Percentiles rank a stretch among this genome's conserved stretches.
Conservation (phyloP, 2,329 filamentous ascomycete genomes). For the Phialophora tarda region DNA sequence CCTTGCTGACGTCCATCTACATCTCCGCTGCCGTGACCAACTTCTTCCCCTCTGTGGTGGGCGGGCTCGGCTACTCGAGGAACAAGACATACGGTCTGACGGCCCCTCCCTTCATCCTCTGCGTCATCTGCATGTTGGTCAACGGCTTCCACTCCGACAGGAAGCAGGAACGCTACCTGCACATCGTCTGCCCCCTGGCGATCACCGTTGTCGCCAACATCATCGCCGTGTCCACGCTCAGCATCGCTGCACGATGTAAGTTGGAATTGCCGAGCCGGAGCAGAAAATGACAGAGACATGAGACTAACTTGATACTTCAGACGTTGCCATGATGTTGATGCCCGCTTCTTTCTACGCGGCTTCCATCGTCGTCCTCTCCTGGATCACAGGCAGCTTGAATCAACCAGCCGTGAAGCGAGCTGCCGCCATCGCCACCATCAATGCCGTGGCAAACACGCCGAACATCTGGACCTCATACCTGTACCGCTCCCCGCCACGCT, state of each 20-base stretch:
- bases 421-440: conserved; percentile 75
- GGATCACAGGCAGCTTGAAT: conserved; percentile 77
- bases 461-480: conserved; percentile 40
- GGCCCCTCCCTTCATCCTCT: conserved; percentile 32
- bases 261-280: background rate
- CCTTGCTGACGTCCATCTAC: conserved; percentile 41
- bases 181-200: conserved; percentile 66
- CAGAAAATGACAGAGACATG: background rate
- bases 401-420: conserved; percentile 76
- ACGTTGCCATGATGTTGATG: conserved; percentile 76
- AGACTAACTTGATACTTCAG: conserved; percentile 3
- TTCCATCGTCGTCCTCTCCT: conserved; percentile 69
- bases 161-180: conserved; percentile 72
- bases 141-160: conserved; percentile 75
- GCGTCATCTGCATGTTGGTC: conserved; percentile 61
- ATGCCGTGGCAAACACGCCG: conserved; percentile 67
- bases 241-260: conserved; percentile 62
- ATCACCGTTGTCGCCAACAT: conserved; percentile 70
- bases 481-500: conserved; percentile 40
- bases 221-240: conserved; percentile 67
- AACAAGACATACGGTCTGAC: conserved; percentile 31
- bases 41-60: conserved; percentile 74
- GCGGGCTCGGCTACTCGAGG: conserved; percentile 69
- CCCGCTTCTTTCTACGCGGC: conserved; percentile 50
- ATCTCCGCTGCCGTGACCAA: conserved; percentile 66